These are phyloP conservation scores for Chiua virens DNA, from an alignment of 768 basidiomycete genomes.

Conservation along the genomic window DNA sequence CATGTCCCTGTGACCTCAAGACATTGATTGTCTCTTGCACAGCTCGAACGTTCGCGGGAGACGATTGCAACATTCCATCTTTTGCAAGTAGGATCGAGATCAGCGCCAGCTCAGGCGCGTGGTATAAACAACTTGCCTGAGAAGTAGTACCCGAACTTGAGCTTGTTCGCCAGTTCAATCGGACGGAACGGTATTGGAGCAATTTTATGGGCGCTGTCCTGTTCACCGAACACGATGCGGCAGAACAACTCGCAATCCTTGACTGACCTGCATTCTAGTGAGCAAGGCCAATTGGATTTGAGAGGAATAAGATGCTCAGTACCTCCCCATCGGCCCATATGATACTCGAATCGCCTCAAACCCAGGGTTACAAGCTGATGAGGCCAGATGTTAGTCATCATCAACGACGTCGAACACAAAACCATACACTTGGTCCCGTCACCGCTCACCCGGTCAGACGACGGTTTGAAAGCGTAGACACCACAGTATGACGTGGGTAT, in stretches of 20 bases:
- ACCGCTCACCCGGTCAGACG: slow-evolving; percentile 50
- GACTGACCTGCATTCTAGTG: slow-evolving; percentile 48
- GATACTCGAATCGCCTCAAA: slow-evolving; percentile 64
- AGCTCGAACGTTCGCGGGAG: slow-evolving; percentile 73
- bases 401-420: not conserved
- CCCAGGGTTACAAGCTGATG: slow-evolving; percentile 56
- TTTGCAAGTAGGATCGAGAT: not conserved
- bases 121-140: slow-evolving; percentile 40
- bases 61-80: slow-evolving; percentile 66
- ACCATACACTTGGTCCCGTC: slow-evolving; percentile 46
- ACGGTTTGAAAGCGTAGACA: slow-evolving; percentile 76
- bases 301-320: slow-evolving; percentile 26
- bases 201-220: slow-evolving; percentile 37
- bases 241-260: slow-evolving; percentile 66
- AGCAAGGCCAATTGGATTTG: too few relatives aligned
- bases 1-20: slow-evolving; percentile 68
- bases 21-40: slow-evolving; percentile 71
- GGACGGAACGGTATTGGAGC: slow-evolving; percentile 65
- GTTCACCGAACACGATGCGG: slow-evolving; percentile 46
- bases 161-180: slow-evolving; percentile 49
- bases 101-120: slow-evolving; percentile 19
- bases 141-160: slow-evolving; percentile 76
- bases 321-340: slow-evolving; percentile 71
- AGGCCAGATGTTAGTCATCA: not conserved
- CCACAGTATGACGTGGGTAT: slow-evolving; percentile 83